Base-by-base conservation (phyloP, 2,329 filamentous ascomycete species). In the Penicillium sumatraense region DNA sequence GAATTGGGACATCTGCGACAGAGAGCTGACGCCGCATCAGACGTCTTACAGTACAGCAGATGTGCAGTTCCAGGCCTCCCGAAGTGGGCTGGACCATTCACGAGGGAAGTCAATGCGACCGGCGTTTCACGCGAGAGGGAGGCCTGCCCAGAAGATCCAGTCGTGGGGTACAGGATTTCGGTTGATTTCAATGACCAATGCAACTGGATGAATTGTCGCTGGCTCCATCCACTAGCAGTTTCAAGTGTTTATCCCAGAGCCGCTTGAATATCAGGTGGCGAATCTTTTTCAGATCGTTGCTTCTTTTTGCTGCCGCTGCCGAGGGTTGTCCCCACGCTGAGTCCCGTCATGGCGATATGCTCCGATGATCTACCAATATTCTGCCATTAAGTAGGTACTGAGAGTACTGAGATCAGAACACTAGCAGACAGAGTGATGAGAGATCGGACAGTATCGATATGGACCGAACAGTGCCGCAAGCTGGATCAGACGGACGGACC, bases 81-180 rank as follows among this genome's bases (percentile, higher is more conserved):
- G 8, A 40, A 7, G 18, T 21, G n/a, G 42, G 16, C n/a, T 46
- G 16, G 26, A 46, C 27, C 42, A 46, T 46, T n/a, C 42, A 46
- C 27, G 42, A 24, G 27, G 27, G 42, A n/a, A 11, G 27, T 18
- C 23, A 40, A 49, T 40, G 33, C 47, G 23, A 5, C 33, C 47
- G 14, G 47, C 20, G 47, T 49, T 49, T 49, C 47, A 49, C 35
- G 23, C 33, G 33, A 49, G 23, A 26, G 33, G 45, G 45, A 23
- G 27, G 13, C 9, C 8, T 33, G 20, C n/a, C 23, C 5, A 26
- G 21, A 40, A 29, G 20, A 49, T 21, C 24, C 38, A 40, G 47
- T 18, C 35, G 47, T 49, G 47, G 47, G 47, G 47, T 49, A 33
- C 33, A 40, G 42, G 26, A 46, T 46, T 46, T 21, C 5, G 26